Evolutionary conservation across 2,329 filamentous ascomycete species (phyloP).

Genomic region (Ophiostoma populinum): DNA sequence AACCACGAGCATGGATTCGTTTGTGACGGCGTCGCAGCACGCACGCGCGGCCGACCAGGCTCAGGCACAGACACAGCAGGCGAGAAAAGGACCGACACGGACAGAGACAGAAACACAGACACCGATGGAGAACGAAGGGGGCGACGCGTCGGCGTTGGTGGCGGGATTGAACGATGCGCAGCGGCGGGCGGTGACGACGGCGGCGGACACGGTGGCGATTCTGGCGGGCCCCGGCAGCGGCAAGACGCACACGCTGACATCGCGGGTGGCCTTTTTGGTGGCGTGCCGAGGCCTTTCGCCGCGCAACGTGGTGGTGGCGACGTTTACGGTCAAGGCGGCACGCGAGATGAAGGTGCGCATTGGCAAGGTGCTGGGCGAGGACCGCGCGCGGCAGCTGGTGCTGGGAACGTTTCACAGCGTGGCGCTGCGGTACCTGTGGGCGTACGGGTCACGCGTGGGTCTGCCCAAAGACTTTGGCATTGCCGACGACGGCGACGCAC

Average conservation of each 20-base stretch:
- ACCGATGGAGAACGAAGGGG: no score
- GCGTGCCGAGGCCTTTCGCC: conserved; percentile 54
- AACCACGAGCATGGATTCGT: no score
- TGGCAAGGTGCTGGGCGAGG: conserved; percentile 60
- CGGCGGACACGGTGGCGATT: conserved; percentile 41
- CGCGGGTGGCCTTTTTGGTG: conserved; percentile 81
- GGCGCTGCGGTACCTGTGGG: conserved; percentile 63
- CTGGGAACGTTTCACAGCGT: conserved; percentile 94
- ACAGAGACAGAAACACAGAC: background rate
- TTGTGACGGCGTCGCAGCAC: no score
- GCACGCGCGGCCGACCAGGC: no score
- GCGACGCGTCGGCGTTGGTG: no score
- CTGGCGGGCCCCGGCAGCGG: conserved; percentile 55
- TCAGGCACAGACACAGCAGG: no score
- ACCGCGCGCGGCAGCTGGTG: conserved; percentile 57
- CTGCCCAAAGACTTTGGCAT: conserved; percentile 76
- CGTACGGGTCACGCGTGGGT: conserved; percentile 72
- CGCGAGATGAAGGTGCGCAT: conserved; percentile 86
- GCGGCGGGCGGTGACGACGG: conserved; percentile 35
- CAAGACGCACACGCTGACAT: conserved; percentile 90
- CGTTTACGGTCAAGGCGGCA: conserved; percentile 91
- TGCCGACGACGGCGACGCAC: conserved; percentile 67
- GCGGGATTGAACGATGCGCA: conserved; percentile 41
- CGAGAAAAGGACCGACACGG: background rate
- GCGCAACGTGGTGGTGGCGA: conserved; percentile 83